phyloP scores from a whole-genome alignment of 805 yeast genomes.

The Ogataea corticis region DNA sequence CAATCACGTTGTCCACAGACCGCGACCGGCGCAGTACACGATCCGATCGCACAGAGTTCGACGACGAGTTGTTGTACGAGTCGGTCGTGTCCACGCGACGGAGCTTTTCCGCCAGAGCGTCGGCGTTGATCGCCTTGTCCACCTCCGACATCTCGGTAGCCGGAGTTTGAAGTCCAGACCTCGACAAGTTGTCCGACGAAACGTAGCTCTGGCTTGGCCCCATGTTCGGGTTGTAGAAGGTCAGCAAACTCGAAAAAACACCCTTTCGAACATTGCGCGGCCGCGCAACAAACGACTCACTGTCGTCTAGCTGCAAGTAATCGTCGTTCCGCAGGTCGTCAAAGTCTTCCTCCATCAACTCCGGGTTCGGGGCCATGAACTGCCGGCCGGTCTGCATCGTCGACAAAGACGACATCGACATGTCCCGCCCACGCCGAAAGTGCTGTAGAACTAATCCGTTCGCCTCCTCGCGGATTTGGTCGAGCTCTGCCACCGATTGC shows the following conservation, averaged over 20 bases:
- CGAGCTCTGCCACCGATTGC: constrained; percentile 38
- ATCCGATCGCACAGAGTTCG: constrained; percentile 4
- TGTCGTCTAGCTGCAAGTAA: constrained; percentile 44
- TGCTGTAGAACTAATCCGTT: constrained; percentile 53
- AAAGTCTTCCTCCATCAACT: constrained; percentile 32
- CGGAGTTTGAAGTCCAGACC: constrained; percentile 26
- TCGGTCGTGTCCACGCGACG: constrained; percentile 12
- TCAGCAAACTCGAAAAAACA: constrained; percentile 74
- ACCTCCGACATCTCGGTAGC: constrained; percentile 18
- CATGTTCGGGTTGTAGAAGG: constrained; percentile 53
- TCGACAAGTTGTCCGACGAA: constrained; percentile 13
- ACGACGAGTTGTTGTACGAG: constrained; percentile 7
- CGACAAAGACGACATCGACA: constrained; percentile 14
- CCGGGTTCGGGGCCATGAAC: constrained; percentile 36
- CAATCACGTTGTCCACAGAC: constrained; percentile 19
- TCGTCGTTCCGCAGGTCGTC: constrained; percentile 34
- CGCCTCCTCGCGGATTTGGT: constrained; percentile 51
- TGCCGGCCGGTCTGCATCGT: constrained; percentile 13
- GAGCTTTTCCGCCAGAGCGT: constrained; percentile 21
- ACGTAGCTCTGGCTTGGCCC: constrained; percentile 35
- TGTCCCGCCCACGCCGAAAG: constrained; percentile 31
- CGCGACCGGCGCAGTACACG: constrained; percentile 16
- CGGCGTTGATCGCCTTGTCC: constrained; percentile 17
- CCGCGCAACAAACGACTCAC: constrained; percentile 42
- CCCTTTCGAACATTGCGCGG: constrained; percentile 79